Evolutionary conservation across 1,284 basidiomycete species (phyloP).

Genomic region (Apiotrichum mycotoxinovorans): DNA sequence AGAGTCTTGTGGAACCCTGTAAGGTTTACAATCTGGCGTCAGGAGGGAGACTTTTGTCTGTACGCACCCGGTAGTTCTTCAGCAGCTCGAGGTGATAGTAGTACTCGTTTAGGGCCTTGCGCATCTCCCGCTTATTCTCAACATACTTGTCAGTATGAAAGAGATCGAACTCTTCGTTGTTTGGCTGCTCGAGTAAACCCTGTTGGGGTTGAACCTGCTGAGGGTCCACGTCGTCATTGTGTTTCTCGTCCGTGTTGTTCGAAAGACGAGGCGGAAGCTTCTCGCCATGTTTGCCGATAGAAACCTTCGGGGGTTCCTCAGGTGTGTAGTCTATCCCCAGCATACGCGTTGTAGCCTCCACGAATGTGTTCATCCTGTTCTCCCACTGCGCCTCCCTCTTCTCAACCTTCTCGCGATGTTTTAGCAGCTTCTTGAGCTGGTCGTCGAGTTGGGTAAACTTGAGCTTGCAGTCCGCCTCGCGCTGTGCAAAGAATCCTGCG

Average conservation of each 20-base stretch:
- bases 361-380: background rate
- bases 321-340: background rate
- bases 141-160: constrained; percentile 68
- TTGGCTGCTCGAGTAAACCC: background rate
- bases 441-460: background rate
- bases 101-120: constrained; percentile 76
- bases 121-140: constrained; percentile 67
- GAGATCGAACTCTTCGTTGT: constrained; percentile 54
- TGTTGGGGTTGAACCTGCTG: background rate
- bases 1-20: constrained; percentile 86
- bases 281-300: background rate
- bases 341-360: background rate
- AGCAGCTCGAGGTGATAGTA: constrained; percentile 73
- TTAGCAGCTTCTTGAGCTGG: background rate
- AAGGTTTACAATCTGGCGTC: constrained; percentile 63
- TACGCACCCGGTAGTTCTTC: constrained; percentile 65
- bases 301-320: background rate
- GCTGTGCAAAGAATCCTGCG: constrained; percentile 69
- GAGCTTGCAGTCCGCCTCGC: background rate
- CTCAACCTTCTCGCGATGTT: background rate
- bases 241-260: background rate
- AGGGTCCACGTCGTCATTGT: background rate
- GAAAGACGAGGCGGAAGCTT: no score
- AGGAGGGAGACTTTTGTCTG: no score
- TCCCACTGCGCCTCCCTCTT: background rate